Evolutionary conservation across 2,329 filamentous ascomycete genomes (phyloP).

Genomic region (Alternaria ventricosa): DNA sequence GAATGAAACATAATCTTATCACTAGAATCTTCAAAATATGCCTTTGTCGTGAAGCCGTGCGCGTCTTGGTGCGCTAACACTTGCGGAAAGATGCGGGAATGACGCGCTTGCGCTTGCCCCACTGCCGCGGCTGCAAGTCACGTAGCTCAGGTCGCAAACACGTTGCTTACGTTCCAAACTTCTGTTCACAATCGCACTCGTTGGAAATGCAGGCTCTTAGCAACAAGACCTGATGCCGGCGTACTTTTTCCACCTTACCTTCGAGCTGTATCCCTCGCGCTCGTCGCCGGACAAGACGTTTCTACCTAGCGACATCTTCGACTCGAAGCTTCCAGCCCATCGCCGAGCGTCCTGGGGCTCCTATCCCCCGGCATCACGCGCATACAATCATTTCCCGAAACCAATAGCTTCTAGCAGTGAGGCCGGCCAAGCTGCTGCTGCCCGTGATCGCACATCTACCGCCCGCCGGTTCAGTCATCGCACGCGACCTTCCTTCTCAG

Average conservation of each 20-base stretch:
- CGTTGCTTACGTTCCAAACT: neutral
- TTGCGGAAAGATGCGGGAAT: neutral
- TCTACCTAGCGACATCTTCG: slow-evolving; percentile 57
- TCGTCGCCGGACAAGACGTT: slow-evolving; percentile 43
- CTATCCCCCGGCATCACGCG: slow-evolving; percentile 17
- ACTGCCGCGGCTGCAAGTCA: slow-evolving; percentile 6
- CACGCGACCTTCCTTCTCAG: slow-evolving; percentile 43
- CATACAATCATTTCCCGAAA: slow-evolving; percentile 20
- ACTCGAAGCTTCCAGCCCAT: slow-evolving; percentile 52
- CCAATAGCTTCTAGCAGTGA: slow-evolving; percentile 37
- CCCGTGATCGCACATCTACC: slow-evolving; percentile 26
- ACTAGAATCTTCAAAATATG: neutral
- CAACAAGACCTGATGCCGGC: slow-evolving; percentile 58
- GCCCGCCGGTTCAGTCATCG: slow-evolving; percentile 42
- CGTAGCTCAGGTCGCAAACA: slow-evolving; percentile 10
- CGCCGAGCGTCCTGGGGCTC: slow-evolving; percentile 48
- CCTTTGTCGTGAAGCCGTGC: neutral
- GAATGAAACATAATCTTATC: neutral
- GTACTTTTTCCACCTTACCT: slow-evolving; percentile 68
- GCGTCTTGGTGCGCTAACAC: neutral
- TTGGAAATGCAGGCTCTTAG: slow-evolving; percentile 20
- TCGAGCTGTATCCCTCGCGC: slow-evolving; percentile 62
- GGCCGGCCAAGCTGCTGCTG: slow-evolving; percentile 11
- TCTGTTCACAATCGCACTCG: neutral
- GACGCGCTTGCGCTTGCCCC: slow-evolving; percentile 14